Evolutionary conservation across 176 grass and related monocot species (phyloP).

Genomic region (Panicum miliaceum): DNA sequence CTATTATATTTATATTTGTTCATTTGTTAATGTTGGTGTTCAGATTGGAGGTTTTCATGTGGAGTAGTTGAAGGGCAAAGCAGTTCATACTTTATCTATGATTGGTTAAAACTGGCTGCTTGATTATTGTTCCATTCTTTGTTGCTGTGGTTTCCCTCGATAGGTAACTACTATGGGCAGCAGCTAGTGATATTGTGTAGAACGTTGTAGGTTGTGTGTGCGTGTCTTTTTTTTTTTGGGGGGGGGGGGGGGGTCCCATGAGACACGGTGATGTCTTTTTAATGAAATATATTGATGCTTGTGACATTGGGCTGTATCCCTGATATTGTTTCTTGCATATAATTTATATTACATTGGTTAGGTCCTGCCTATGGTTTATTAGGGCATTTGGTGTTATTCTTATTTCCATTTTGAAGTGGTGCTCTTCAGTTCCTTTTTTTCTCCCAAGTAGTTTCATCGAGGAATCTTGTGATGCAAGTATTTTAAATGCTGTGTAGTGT

Average conservation of each 20-base stretch:
- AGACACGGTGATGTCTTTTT: background rate
- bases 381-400: background rate
- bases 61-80: background rate
- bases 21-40: background rate
- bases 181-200: background rate
- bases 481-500: background rate
- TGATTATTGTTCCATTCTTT: background rate
- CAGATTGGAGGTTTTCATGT: background rate
- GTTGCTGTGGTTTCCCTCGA: background rate
- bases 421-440: too few relatives aligned
- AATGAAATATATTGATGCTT: conserved; percentile 10
- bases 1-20: background rate
- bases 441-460: too few relatives aligned
- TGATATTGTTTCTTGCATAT: background rate
- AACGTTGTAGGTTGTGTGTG: too few relatives aligned
- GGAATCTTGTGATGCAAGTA: background rate
- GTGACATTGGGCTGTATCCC: background rate
- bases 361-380: too few relatives aligned
- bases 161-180: background rate
- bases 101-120: background rate
- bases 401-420: background rate
- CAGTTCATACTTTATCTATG: background rate
- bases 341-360: too few relatives aligned
- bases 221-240: too few relatives aligned
- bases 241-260: too few relatives aligned